Percentiles rank a stretch among this genome's conserved stretches.
These are phyloP conservation scores for Flaveria sonorensis DNA, from an alignment of 129 eudicot species.

Conservation along the genomic window DNA sequence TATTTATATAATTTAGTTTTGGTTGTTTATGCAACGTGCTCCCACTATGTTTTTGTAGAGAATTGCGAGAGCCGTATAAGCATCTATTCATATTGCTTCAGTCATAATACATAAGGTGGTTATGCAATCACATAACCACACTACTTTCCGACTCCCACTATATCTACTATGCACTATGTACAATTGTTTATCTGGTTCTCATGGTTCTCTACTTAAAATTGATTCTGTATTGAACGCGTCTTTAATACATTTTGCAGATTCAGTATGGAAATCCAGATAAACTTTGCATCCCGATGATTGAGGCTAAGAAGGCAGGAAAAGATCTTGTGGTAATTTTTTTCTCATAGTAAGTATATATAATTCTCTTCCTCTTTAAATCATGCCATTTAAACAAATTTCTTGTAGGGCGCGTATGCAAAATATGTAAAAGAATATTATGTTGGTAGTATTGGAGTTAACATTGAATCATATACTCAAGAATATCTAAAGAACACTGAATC, in stretches of 20 bases:
- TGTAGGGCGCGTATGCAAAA: slow-evolving; percentile 81
- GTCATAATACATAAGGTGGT: background rate
- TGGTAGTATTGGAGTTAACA: slow-evolving; percentile 47
- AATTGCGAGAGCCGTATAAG: background rate
- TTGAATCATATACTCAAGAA: slow-evolving; percentile 65
- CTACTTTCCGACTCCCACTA: background rate
- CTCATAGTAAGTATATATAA: background rate
- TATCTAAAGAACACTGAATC: slow-evolving; percentile 57
- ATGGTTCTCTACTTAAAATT: background rate
- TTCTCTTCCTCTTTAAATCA: background rate
- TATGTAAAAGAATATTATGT: slow-evolving; percentile 68
- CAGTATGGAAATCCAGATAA: slow-evolving; percentile 96
- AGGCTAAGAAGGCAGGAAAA: slow-evolving; percentile 80
- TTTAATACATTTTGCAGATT: slow-evolving; percentile 50
- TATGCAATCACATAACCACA: background rate
- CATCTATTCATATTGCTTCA: background rate
- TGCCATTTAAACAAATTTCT: background rate
- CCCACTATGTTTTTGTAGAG: background rate
- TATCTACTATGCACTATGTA: background rate
- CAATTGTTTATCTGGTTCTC: background rate
- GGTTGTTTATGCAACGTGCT: background rate
- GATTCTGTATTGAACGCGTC: background rate
- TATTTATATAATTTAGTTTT: background rate
- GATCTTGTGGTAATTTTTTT: slow-evolving; percentile 71
- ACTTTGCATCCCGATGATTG: slow-evolving; percentile 68